A percentile compares a stretch with the other conserved stretches of the same genome.
Evolutionary conservation across 148 eudicot species (phyloP).

Genomic region (Silene uniflora): DNA sequence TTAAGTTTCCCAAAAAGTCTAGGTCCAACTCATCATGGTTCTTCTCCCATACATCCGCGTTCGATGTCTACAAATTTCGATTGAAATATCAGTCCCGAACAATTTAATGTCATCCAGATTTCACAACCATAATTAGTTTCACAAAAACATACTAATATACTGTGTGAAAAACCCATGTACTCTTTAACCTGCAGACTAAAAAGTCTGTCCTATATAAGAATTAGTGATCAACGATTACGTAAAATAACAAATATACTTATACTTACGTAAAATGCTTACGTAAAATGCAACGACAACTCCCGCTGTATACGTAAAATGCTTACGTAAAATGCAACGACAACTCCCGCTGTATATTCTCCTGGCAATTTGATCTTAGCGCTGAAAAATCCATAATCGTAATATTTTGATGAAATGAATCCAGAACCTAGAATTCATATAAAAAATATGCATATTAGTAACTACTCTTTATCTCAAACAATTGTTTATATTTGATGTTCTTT

Average conservation of each 20-base stretch:
- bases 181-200: too few relatives aligned
- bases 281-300: conserved; percentile 86
- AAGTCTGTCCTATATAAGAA: too few relatives aligned
- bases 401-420: conserved; percentile 77
- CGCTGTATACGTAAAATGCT: conserved; percentile 65
- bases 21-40: conserved; percentile 65
- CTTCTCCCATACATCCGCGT: conserved; percentile 61
- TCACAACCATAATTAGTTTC: too few relatives aligned
- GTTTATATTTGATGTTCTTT: too few relatives aligned
- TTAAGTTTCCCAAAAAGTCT: conserved; percentile 62
- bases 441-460: too few relatives aligned
- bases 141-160: too few relatives aligned
- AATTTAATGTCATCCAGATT: not conserved
- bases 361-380: conserved; percentile 80
- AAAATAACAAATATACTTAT: too few relatives aligned
- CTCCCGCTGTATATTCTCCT: conserved; percentile 64
- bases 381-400: conserved; percentile 78
- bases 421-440: conserved; percentile 41
- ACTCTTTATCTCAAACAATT: too few relatives aligned
- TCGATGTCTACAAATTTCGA: conserved; percentile 42
- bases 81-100: not conserved
- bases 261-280: too few relatives aligned
- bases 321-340: conserved; percentile 84
- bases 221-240: too few relatives aligned
- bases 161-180: too few relatives aligned